Conservation (phyloP, 148 eudicot genomes). For the Dianthus caryophyllus region DNA sequence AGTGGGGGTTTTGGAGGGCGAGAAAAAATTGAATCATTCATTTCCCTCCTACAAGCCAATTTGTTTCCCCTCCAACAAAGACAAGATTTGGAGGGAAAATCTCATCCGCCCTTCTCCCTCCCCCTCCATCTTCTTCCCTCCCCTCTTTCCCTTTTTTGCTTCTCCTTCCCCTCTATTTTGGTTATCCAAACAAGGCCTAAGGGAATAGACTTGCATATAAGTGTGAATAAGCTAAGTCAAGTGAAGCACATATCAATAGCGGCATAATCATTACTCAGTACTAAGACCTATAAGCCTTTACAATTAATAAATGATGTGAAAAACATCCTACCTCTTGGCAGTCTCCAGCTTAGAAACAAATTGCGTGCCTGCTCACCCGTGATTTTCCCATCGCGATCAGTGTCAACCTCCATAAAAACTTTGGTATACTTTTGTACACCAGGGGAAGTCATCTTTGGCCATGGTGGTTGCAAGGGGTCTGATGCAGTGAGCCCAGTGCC, state of each 20-base stretch:
- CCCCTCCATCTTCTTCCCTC: no score
- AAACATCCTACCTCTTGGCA: constrained; percentile 73
- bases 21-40: no score
- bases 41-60: no score
- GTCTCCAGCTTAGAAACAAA: constrained; percentile 92
- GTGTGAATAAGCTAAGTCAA: not conserved
- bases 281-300: not conserved
- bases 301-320: not conserved
- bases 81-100: no score
- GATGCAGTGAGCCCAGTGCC: constrained; percentile 39
- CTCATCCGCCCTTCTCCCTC: no score
- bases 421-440: constrained; percentile 84
- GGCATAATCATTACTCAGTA: not conserved
- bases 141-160: no score
- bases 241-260: not conserved
- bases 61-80: no score
- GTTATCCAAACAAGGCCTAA: not conserved
- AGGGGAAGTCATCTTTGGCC: constrained; percentile 95
- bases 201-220: not conserved
- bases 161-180: no score
- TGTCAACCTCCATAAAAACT: constrained; percentile 88
- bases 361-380: constrained; percentile 86
- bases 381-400: constrained; percentile 91
- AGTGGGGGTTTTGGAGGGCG: no score
- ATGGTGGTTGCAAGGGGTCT: constrained; percentile 55